A percentile compares a stretch with the other conserved stretches of the same genome.
Conservation (phyloP, 2,329 filamentous ascomycete species). For the Colletotrichum sp. region DNA sequence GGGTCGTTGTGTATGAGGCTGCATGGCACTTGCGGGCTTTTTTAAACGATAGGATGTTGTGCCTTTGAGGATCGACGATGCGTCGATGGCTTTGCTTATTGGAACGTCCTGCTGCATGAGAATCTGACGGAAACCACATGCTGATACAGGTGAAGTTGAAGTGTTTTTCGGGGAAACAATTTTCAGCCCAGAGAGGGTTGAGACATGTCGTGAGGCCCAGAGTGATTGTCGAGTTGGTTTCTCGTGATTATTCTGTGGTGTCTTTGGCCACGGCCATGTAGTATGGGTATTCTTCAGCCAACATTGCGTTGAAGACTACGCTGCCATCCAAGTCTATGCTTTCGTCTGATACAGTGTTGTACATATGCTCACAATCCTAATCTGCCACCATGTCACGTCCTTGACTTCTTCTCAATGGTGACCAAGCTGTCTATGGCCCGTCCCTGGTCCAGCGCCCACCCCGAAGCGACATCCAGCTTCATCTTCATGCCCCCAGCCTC, state of each 20-base stretch:
- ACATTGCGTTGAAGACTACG: neutral
- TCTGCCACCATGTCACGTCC: neutral
- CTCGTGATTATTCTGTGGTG: neutral
- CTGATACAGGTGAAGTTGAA: neutral
- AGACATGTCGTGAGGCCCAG: neutral
- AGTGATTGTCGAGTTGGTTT: neutral
- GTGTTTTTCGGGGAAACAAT: neutral
- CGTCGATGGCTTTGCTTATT: neutral
- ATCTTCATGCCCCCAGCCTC: constrained; percentile 52
- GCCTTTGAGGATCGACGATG: neutral
- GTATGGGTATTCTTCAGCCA: neutral
- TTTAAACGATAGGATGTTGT: neutral
- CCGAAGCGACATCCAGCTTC: constrained; percentile 63
- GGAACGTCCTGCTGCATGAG: neutral
- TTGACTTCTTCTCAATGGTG: neutral
- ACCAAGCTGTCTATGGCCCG: constrained; percentile 62
- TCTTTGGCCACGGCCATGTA: neutral
- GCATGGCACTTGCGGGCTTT: neutral
- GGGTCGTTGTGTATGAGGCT: neutral
- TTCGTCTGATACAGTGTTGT: neutral
- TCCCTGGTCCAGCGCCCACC: constrained; percentile 65
- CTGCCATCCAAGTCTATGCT: neutral
- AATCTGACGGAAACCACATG: neutral
- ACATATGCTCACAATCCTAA: neutral
- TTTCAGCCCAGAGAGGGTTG: neutral